Conservation (phyloP, 768 basidiomycete species). For the Thelephora aurantiotincta region DNA sequence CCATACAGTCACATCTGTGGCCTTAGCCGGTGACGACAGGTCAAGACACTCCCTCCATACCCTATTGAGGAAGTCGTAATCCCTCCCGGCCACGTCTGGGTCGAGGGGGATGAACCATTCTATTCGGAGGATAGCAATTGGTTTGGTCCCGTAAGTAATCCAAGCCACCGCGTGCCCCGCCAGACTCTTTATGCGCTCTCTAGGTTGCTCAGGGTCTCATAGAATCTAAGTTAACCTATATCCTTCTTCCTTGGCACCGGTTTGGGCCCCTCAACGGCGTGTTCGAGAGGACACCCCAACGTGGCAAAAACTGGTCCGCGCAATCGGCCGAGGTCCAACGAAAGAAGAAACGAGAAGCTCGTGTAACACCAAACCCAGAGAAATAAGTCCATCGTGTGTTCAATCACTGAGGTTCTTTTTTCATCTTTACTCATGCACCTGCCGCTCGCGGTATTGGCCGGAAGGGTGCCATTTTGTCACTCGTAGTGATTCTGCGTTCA, state of each 20-base stretch:
- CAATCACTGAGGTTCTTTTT: no score
- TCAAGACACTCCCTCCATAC: conserved; percentile 59
- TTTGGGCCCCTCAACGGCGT: conserved; percentile 12
- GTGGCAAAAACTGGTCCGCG: conserved; percentile 15
- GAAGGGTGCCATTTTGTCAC: no score
- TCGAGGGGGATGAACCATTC: conserved; percentile 55
- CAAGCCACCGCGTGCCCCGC: not conserved
- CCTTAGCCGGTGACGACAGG: conserved; percentile 7
- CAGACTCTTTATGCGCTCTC: not conserved
- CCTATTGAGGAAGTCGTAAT: conserved; percentile 37
- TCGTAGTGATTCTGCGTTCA: no score
- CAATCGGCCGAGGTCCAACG: conserved; percentile 26
- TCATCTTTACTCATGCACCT: no score
- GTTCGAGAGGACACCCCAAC: conserved; percentile 5
- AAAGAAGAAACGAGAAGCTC: conserved; percentile 22
- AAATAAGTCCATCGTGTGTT: not conserved
- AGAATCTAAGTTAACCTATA: conserved; percentile 15
- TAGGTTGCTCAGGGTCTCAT: conserved; percentile 17
- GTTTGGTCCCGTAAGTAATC: conserved; percentile 57
- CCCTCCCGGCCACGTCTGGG: conserved; percentile 56
- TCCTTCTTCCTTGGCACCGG: conserved; percentile 17
- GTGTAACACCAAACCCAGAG: conserved; percentile 16
- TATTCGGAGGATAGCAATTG: conserved; percentile 58
- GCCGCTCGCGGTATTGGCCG: no score
- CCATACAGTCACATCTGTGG: no score